Percentiles rank a stretch among this genome's conserved stretches.
phyloP scores from a whole-genome alignment of 2,329 filamentous ascomycete species.

The Pseudocercospora musae region DNA sequence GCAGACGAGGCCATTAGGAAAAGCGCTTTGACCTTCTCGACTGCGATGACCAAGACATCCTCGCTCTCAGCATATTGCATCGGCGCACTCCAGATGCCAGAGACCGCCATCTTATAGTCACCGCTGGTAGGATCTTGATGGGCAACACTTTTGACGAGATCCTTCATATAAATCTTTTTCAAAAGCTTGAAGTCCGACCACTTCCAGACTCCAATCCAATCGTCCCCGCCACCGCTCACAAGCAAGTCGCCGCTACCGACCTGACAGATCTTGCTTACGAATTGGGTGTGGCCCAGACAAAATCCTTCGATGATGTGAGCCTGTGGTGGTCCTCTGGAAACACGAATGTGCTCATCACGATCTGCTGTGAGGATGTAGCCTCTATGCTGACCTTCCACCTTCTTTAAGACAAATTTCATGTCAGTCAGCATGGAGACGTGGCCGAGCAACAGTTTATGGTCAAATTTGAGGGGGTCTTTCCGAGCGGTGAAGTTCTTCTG shows the following conservation, averaged over 20 bases:
- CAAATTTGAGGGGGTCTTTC: conserved; percentile 57
- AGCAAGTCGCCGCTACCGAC: conserved; percentile 60
- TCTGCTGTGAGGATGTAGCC: conserved; percentile 65
- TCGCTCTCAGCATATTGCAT: conserved; percentile 10
- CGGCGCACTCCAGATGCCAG: conserved; percentile 48
- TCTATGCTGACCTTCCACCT: conserved; percentile 44
- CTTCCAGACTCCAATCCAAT: conserved; percentile 75
- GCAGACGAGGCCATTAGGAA: conserved; percentile 45
- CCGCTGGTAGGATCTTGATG: neutral
- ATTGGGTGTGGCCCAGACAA: conserved; percentile 83
- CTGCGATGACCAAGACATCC: conserved; percentile 38
- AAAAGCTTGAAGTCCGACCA: conserved; percentile 62
- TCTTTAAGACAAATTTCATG: conserved; percentile 55
- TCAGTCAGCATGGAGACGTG: conserved; percentile 95
- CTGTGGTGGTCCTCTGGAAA: conserved; percentile 78
- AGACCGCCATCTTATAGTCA: conserved; percentile 44
- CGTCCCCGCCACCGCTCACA: conserved; percentile 83
- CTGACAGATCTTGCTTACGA: conserved; percentile 73
- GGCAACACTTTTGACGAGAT: neutral
- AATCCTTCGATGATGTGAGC: conserved; percentile 84
- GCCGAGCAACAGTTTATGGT: conserved; percentile 75
- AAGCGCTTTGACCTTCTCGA: conserved; percentile 55
- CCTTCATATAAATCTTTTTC: conserved; percentile 51
- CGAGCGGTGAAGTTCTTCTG: conserved; percentile 42
- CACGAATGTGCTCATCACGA: conserved; percentile 79